Percentiles rank a stretch among this genome's conserved stretches.
These are phyloP conservation scores for Guadua angustifolia DNA, from an alignment of 176 grass and related monocot genomes.

Conservation along the genomic window DNA sequence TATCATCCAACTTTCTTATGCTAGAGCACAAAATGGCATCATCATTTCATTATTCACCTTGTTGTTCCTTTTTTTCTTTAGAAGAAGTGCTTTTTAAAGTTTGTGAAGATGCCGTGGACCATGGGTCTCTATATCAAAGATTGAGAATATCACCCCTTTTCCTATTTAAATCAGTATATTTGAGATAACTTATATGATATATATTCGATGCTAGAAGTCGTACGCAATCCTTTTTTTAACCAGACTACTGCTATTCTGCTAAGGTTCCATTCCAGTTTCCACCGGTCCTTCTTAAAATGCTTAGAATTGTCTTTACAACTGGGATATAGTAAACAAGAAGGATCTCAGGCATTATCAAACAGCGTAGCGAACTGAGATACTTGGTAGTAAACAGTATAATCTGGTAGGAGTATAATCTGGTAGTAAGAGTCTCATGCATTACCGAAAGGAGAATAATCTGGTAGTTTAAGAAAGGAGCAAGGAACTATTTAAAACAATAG, in stretches of 20 bases:
- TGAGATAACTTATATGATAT: constrained; percentile 12
- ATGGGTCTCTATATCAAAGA: background rate
- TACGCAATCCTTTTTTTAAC: background rate
- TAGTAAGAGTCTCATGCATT: constrained; percentile 17
- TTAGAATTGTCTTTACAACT: constrained; percentile 17
- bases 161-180: constrained; percentile 27
- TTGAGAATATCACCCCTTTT: background rate
- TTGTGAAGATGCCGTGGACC: background rate
- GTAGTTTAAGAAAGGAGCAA: background rate
- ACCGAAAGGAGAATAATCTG: constrained; percentile 7
- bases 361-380: background rate
- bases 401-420: background rate
- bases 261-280: background rate
- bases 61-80: background rate
- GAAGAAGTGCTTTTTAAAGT: background rate
- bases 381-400: constrained; percentile 31
- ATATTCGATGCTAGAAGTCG: background rate
- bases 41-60: background rate
- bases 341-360: background rate
- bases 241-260: background rate
- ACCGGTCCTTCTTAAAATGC: background rate
- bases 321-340: constrained; percentile 34
- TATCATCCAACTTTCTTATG: background rate
- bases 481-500: constrained; percentile 1
- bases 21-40: background rate